A percentile compares a stretch with the other conserved stretches of the same genome.
phyloP scores from a whole-genome alignment of 2,329 filamentous ascomycete species.

The Didymella sp. region DNA sequence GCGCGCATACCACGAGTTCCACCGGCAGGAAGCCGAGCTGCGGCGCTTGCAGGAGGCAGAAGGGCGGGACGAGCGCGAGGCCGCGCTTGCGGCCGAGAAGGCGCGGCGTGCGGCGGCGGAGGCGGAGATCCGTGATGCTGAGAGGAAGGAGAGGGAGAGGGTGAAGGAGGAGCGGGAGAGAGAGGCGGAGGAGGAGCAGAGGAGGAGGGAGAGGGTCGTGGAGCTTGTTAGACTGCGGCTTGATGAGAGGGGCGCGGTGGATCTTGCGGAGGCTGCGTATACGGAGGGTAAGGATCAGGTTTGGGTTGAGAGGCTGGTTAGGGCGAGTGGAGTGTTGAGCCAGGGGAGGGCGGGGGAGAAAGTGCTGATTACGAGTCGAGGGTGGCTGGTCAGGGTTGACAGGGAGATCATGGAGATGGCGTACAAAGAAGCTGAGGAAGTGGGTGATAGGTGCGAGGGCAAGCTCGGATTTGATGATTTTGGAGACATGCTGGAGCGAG shows the following conservation, averaged over 20 bases:
- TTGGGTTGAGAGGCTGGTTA: conserved; percentile 55
- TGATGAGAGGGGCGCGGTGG: conserved; percentile 31
- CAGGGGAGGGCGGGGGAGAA: conserved; percentile 37
- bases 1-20: conserved; percentile 58
- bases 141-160: conserved; percentile 50
- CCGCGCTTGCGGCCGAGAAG: conserved; percentile 50
- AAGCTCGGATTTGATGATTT: conserved; percentile 49
- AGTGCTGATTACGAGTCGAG: conserved; percentile 53
- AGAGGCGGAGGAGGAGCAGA: conserved; percentile 48
- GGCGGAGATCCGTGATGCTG: conserved; percentile 51
- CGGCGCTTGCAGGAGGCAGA: conserved; percentile 53
- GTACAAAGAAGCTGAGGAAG: conserved; percentile 47
- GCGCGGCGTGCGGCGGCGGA: conserved; percentile 53
- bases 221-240: conserved; percentile 37
- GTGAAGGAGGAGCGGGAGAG: conserved; percentile 48
- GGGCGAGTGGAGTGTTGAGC: conserved; percentile 50
- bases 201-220: conserved; percentile 41
- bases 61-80: conserved; percentile 55
- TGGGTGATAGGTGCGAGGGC: conserved; percentile 36
- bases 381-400: conserved; percentile 54
- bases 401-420: conserved; percentile 49
- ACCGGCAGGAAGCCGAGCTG: conserved; percentile 56
- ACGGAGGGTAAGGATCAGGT: conserved; percentile 51
- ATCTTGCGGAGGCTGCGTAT: conserved; percentile 52
- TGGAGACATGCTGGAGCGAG: conserved; percentile 48